Conservation (phyloP, 106 monocot species). For the Triglochin maritima region DNA sequence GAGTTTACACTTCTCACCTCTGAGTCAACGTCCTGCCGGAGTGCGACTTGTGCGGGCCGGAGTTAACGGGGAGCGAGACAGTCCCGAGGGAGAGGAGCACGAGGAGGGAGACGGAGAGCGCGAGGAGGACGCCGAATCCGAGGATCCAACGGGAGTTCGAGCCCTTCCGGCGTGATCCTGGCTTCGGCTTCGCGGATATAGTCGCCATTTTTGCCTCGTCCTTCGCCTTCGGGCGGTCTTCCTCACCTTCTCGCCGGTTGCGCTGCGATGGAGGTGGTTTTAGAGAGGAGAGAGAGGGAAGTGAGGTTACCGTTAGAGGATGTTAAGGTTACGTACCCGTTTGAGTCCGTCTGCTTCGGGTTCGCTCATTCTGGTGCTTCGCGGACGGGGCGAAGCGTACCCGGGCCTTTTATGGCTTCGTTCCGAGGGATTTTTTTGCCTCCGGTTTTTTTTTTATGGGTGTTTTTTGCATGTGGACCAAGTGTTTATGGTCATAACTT, state of each 20-base stretch:
- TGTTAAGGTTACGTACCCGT: too few species aligned
- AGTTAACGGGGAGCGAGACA: background rate
- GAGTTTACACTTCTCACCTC: background rate
- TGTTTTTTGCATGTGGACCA: too few species aligned
- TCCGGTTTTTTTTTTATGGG: too few species aligned
- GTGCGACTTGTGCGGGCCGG: background rate
- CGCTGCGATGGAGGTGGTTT: background rate
- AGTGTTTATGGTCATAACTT: too few species aligned
- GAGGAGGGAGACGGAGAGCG: background rate
- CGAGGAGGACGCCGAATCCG: background rate
- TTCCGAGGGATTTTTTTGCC: too few species aligned
- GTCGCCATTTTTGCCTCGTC: background rate
- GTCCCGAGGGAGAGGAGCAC: constrained; percentile 2
- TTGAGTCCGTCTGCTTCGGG: too few species aligned
- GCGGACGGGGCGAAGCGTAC: too few species aligned
- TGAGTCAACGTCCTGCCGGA: background rate
- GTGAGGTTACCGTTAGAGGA: background rate
- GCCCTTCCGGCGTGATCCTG: background rate
- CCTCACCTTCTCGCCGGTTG: background rate
- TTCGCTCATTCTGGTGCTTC: too few species aligned
- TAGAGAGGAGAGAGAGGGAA: background rate
- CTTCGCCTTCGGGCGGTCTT: background rate
- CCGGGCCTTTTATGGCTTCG: too few species aligned
- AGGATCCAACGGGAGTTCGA: background rate
- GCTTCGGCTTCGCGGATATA: background rate